A percentile compares a stretch with the other conserved stretches of the same genome.
Evolutionary conservation across 1,284 basidiomycete species (phyloP).

Genomic region (Pseudozyma pruni): DNA sequence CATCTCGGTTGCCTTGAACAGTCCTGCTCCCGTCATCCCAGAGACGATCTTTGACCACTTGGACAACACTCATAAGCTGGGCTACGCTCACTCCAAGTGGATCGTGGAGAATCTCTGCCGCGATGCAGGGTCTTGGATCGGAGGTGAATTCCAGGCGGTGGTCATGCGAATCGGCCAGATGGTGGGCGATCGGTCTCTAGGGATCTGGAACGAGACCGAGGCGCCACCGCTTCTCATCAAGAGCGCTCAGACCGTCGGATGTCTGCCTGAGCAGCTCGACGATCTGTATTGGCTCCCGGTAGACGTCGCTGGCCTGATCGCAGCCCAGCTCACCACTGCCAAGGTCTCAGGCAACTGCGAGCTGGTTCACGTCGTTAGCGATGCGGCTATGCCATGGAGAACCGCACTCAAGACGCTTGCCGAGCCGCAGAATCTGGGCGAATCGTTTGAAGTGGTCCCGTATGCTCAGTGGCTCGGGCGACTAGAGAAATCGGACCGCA

Average conservation of each 20-base stretch:
- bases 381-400: constrained; percentile 66
- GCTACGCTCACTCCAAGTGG: constrained; percentile 75
- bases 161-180: constrained; percentile 71
- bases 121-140: constrained; percentile 64
- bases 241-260: constrained; percentile 70
- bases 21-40: constrained; percentile 60
- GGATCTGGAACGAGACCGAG: constrained; percentile 75
- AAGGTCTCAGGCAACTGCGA: constrained; percentile 4
- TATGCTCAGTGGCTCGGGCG: constrained; percentile 72
- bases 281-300: constrained; percentile 74
- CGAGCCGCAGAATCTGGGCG: constrained; percentile 72
- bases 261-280: constrained; percentile 71
- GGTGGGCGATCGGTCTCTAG: constrained; percentile 72
- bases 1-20: constrained; percentile 70
- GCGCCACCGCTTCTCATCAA: constrained; percentile 70
- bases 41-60: constrained; percentile 70
- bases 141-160: constrained; percentile 29
- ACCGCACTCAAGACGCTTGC: constrained; percentile 75
- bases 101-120: constrained; percentile 74
- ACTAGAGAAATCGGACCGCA: constrained; percentile 69
- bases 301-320: constrained; percentile 72
- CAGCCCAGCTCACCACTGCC: constrained; percentile 71
- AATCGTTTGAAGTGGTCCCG: constrained; percentile 81
- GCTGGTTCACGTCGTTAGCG: constrained; percentile 37
- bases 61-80: constrained; percentile 70